Evolutionary conservation across 805 yeast genomes (phyloP).

Genomic region (Sugiyamaella valdiviana): DNA sequence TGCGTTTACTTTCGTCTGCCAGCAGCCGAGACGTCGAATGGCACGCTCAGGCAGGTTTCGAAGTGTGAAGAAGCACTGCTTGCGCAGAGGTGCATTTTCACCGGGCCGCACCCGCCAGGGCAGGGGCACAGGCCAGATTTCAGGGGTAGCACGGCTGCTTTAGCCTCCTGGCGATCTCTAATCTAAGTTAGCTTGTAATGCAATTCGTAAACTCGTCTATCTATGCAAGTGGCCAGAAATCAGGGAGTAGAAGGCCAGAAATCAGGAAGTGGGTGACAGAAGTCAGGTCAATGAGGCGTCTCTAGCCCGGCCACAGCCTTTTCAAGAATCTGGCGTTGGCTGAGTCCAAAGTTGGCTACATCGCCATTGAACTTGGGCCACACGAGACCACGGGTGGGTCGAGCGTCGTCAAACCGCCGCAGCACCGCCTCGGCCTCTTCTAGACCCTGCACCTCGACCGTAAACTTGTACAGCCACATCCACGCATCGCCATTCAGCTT

Average conservation of each 20-base stretch:
- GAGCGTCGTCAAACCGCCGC: background rate
- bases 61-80: background rate
- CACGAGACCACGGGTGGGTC: conserved; percentile 1
- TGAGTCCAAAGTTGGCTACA: conserved; percentile 1
- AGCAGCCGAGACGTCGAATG: no score
- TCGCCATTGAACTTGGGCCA: background rate
- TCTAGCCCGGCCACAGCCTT: conserved; percentile 2
- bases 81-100: no score
- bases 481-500: conserved; percentile 68
- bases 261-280: no score
- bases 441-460: conserved; percentile 10
- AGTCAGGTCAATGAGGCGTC: background rate
- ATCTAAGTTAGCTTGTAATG: no score
- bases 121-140: background rate
- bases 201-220: no score
- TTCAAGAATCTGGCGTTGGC: background rate
- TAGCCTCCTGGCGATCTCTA: no score
- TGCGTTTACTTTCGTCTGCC: no score
- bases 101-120: background rate
- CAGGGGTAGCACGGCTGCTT: background rate
- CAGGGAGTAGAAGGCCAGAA: no score
- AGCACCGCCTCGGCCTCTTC: background rate
- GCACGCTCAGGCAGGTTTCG: no score
- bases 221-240: no score
- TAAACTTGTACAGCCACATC: conserved; percentile 53